These are phyloP conservation scores for Piper betle DNA, from an alignment of 164 flowering plant species.

Conservation along the genomic window DNA sequence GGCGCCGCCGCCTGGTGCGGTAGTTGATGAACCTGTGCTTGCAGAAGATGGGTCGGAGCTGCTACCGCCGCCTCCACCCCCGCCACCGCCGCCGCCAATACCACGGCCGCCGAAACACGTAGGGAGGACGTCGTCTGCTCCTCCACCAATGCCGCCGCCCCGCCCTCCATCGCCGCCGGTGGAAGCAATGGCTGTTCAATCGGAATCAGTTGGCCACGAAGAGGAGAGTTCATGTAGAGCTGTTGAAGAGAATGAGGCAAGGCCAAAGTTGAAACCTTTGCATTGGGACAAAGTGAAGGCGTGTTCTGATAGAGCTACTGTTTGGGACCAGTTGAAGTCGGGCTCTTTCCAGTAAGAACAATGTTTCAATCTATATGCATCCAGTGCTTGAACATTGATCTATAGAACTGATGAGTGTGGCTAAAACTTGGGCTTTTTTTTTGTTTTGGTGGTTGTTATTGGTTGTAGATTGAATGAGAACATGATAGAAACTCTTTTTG, in stretches of 20 bases:
- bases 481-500: slow-evolving; percentile 88
- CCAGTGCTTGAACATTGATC: neutral
- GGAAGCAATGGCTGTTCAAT: neutral
- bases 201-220: neutral
- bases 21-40: slow-evolving; percentile 9
- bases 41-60: slow-evolving; percentile 14
- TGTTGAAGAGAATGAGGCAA: slow-evolving; percentile 27
- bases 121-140: slow-evolving; percentile 10
- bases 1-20: slow-evolving; percentile 14
- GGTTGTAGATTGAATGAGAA: slow-evolving; percentile 73
- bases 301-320: slow-evolving; percentile 80
- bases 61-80: slow-evolving; percentile 32
- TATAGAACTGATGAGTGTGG: no score
- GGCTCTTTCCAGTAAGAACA: slow-evolving; percentile 93
- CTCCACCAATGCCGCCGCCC: slow-evolving; percentile 9
- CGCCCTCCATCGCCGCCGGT: neutral
- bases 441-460: no score
- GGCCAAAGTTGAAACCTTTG: slow-evolving; percentile 76
- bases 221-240: neutral
- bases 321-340: slow-evolving; percentile 92
- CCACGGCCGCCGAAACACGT: slow-evolving; percentile 7
- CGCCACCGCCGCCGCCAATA: slow-evolving; percentile 29
- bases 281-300: slow-evolving; percentile 99
- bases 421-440: no score
- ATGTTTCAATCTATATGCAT: neutral